Base-by-base conservation (phyloP, 805 yeast genomes). In the Monosporozyma siamensis region DNA sequence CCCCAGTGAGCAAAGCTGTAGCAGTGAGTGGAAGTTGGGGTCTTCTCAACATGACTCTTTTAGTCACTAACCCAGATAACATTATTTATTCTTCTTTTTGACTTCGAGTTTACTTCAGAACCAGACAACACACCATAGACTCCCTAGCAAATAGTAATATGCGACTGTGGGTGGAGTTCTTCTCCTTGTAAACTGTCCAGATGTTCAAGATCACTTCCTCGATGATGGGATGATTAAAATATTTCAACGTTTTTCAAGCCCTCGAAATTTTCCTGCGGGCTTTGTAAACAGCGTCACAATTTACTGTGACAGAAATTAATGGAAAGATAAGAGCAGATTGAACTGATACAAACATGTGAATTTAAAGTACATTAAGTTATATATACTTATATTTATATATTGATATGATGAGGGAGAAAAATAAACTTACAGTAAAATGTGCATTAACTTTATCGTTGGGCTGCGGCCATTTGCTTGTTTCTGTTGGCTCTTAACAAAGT, bases 401-500 rank as follows among this genome's bases (percentile, higher is more conserved):
- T n/a, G 21, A 23, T 12, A 23, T n/a, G 12, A 22, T 21, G n/a
- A 22, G 24, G 12, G 18, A 34, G 18, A 23, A 17, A 23, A 22
- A 6, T 30, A 32, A 4, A 30, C 17, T 15, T 30, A 30, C n/a
- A 20, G 17, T 22, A 9, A 12, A 14, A 3, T 9, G 4, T 25
- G 21, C 7, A 10, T 24, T 32, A 5, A 12, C 6, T 32, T 20
- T 32, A 32, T 32, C 35, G 12, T 32, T 32, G 35, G 18, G 23
- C 35, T 9, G 35, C 21, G 11, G 43, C 12, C 31, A 40, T 45
- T 34, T 42, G 47, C 40, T 48, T 49, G 32, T 52, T 53, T 44
- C 55, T 58, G 51, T 55, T 57, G 23, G 66, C 56, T 47, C 65
- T 69, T 46, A 71, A 50, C 42, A 71, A 48, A 12, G 80, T 82